phyloP scores from a whole-genome alignment of 495 filamentous ascomycete species.

The Friedmanniomyces endolithicus region DNA sequence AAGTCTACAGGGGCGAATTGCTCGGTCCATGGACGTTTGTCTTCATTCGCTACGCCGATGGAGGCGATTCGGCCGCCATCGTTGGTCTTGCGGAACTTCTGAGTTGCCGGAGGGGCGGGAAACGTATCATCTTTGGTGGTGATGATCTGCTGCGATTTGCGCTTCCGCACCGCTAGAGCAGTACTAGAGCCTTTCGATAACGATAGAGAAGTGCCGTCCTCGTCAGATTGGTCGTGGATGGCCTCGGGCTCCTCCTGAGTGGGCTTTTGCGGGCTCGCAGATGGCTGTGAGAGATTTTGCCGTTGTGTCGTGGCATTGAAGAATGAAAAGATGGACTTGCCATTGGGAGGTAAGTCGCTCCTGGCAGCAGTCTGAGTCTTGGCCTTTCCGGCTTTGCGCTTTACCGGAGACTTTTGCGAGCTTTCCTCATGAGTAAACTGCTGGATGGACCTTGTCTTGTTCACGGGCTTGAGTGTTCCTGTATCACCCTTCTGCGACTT shows the following conservation, averaged over 20 bases:
- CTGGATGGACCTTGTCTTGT: constrained; percentile 4
- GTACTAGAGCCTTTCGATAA: constrained; percentile 15
- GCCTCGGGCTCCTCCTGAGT: constrained; percentile 28
- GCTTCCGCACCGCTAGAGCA: constrained; percentile 24
- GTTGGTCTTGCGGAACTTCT: constrained; percentile 30
- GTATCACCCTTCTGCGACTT: constrained; percentile 12
- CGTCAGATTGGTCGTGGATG: constrained; percentile 33
- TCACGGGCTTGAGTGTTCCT: constrained; percentile 4
- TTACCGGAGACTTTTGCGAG: constrained; percentile 9
- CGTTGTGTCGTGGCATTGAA: constrained; percentile 30
- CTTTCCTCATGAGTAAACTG: constrained; percentile 1
- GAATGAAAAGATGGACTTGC: constrained; percentile 33
- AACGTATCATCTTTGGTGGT: neutral
- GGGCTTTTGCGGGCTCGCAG: constrained; percentile 24
- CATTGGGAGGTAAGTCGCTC: constrained; percentile 17
- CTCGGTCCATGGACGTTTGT: constrained; percentile 66
- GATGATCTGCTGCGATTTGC: constrained; percentile 8
- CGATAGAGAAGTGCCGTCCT: constrained; percentile 11
- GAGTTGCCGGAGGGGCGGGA: constrained; percentile 18
- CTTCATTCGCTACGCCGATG: constrained; percentile 26
- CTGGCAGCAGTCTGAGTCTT: constrained; percentile 4
- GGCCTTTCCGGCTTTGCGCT: constrained; percentile 1
- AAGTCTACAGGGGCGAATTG: constrained; percentile 59
- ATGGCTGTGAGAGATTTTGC: constrained; percentile 19
- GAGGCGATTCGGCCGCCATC: constrained; percentile 15